phyloP scores from a whole-genome alignment of 108 stramenopile species.

The Pseudonitzschia multistriata region DNA sequence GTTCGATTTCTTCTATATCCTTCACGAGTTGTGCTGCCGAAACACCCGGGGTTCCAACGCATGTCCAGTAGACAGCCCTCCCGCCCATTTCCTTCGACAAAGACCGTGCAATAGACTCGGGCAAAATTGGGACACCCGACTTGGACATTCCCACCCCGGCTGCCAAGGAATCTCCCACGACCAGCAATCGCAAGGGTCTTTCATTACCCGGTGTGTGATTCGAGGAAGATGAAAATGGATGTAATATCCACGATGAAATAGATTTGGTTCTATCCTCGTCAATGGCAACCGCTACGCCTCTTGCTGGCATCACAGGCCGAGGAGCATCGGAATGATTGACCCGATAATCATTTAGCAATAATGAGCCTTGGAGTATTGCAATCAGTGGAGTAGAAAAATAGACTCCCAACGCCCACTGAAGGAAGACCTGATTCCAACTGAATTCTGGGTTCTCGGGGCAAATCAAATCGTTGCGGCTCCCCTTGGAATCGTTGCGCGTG shows the following conservation, averaged over 20 bases:
- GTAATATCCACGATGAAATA: slow-evolving; percentile 5
- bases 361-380: slow-evolving; percentile 40
- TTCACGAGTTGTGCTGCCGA: slow-evolving; percentile 35
- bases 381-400: slow-evolving; percentile 29
- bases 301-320: slow-evolving; percentile 34
- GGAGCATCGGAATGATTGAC: slow-evolving; percentile 41
- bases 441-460: slow-evolving; percentile 3
- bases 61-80: slow-evolving; percentile 59
- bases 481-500: too few species aligned
- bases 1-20: slow-evolving; percentile 31
- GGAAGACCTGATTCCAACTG: slow-evolving; percentile 13
- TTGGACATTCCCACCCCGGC: slow-evolving; percentile 57
- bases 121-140: slow-evolving; percentile 51
- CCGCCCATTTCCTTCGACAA: slow-evolving; percentile 47
- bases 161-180: slow-evolving; percentile 70
- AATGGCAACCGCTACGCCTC: slow-evolving; percentile 41
- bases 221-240: slow-evolving; percentile 16
- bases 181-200: slow-evolving; percentile 51
- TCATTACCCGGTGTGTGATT: slow-evolving; percentile 8
- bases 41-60: slow-evolving; percentile 50
- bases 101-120: slow-evolving; percentile 56
- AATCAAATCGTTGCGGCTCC: too few species aligned
- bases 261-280: not conserved
- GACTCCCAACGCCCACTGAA: slow-evolving; percentile 34
- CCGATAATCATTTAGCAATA: slow-evolving; percentile 35